Base-by-base conservation (phyloP, 345 rosid genomes). In the Gossypium stocksii region DNA sequence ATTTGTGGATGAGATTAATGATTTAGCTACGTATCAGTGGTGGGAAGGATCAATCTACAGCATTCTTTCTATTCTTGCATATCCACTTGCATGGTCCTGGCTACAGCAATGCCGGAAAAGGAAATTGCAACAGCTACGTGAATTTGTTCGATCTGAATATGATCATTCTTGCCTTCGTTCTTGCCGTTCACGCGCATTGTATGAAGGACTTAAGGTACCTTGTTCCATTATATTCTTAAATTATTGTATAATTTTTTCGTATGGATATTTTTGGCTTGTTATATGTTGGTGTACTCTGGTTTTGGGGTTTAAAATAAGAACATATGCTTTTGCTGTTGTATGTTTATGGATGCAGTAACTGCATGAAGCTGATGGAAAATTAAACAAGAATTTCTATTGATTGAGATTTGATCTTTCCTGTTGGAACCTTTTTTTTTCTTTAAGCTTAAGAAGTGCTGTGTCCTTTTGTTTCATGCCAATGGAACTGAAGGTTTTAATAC, bases 121-220 rank as follows among this genome's bases (percentile, higher is more conserved):
- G 80, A 93, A 93, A 80, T 82, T 93, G 56, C 97, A 91, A 80
- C 93, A 88, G 80, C 94, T 93, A 63, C 98, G 97, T 75, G 97
- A 93, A 77, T 93, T 87, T 83, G 97, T 93, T 78, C 91, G 97
- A 69, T 93, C 98, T 59, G 98, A 91, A 79, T 93, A 93, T 82
- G 93, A 93, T 79, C 98, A 93, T 81, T 84, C 98, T 77, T 93
- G 98, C 87, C 83, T 93, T 70, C 96, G 98, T 48, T 93, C 98
- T 64, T 93, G 98, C 79, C 96, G 98, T 52, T 93, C 98, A 60
- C 94, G 97, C 68, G 98, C 98, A 66, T 90, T 93, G 19, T 93
- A 93, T 57, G 98, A 93, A 67, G 98, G 98, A 69, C 87, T 93
- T 48, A 93, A 93, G 98, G 98, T 93, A 76, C 70, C 56, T 73